Evolutionary conservation across 148 eudicot genomes (phyloP).

Genomic region (Fagopyrum homotropicum): DNA sequence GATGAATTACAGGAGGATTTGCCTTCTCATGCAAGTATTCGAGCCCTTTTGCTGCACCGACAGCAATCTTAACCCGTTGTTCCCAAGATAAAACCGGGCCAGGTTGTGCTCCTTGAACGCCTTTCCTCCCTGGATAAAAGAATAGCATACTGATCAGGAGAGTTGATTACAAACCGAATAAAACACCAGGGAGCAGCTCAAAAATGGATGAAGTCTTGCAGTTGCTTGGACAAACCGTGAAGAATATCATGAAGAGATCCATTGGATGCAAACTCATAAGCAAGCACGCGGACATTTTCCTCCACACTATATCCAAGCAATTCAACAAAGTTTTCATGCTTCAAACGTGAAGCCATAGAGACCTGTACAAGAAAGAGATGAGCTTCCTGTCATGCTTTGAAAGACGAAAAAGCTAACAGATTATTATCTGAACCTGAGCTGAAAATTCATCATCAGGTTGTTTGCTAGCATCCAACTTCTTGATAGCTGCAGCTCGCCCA

Average conservation of each 20-base stretch:
- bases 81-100: slow-evolving; percentile 79
- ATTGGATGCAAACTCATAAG: slow-evolving; percentile 83
- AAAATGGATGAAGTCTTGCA: neutral
- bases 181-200: neutral
- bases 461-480: slow-evolving; percentile 66
- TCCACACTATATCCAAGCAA: slow-evolving; percentile 78
- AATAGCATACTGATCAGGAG: neutral
- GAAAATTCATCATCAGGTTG: slow-evolving; percentile 76
- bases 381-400: slow-evolving; percentile 5
- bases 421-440: slow-evolving; percentile 46
- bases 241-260: slow-evolving; percentile 81
- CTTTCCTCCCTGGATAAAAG: slow-evolving; percentile 54
- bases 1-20: slow-evolving; percentile 56
- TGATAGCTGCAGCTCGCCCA: slow-evolving; percentile 70
- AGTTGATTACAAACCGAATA: neutral
- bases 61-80: slow-evolving; percentile 77
- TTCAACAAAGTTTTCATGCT: slow-evolving; percentile 79
- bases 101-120: slow-evolving; percentile 91
- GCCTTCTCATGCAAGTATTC: slow-evolving; percentile 86
- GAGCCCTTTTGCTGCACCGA: slow-evolving; percentile 80
- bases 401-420: slow-evolving; percentile 1
- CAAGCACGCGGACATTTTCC: slow-evolving; percentile 55
- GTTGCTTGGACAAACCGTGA: slow-evolving; percentile 43
- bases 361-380: slow-evolving; percentile 35
- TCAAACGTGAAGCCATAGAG: slow-evolving; percentile 71